Evolutionary conservation across 2,329 filamentous ascomycete species (phyloP).

Genomic region (Penicillium thymicola): DNA sequence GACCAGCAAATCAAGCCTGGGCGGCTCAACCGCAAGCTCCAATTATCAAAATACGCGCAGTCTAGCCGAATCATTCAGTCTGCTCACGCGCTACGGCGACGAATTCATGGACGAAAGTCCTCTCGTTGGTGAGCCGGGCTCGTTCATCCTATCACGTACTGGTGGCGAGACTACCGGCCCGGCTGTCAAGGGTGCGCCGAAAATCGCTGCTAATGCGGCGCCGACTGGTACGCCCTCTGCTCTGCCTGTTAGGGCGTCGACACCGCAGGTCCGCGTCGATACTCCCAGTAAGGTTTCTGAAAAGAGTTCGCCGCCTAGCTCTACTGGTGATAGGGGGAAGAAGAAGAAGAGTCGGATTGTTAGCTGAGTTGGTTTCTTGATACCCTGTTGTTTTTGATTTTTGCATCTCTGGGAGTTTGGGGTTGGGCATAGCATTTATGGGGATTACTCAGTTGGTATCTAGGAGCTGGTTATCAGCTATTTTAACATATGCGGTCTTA

Average conservation of each 20-base stretch:
- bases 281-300: slow-evolving; percentile 31
- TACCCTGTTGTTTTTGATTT: slow-evolving; percentile 19
- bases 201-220: slow-evolving; percentile 1
- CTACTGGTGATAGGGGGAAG: slow-evolving; percentile 36
- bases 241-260: slow-evolving; percentile 22
- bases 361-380: slow-evolving; percentile 24
- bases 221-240: slow-evolving; percentile 10
- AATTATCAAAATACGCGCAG: slow-evolving; percentile 38
- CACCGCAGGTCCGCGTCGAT: slow-evolving; percentile 34
- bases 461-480: background rate
- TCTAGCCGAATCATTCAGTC: slow-evolving; percentile 48
- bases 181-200: slow-evolving; percentile 21
- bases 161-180: slow-evolving; percentile 30
- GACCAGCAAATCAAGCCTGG: slow-evolving; percentile 25
- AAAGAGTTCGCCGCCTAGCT: slow-evolving; percentile 33
- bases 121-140: slow-evolving; percentile 60
- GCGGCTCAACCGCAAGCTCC: slow-evolving; percentile 23
- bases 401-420: slow-evolving; percentile 10
- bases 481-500: background rate
- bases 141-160: slow-evolving; percentile 54
- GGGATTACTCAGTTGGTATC: background rate
- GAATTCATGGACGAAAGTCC: slow-evolving; percentile 65
- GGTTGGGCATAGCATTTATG: background rate
- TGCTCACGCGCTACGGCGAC: slow-evolving; percentile 54
- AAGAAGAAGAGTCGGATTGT: slow-evolving; percentile 36